Percentiles rank a stretch among this genome's conserved stretches.
These are phyloP conservation scores for Phytophthora sp. DNA, from an alignment of 352 stramenopile species.

Conservation along the genomic window DNA sequence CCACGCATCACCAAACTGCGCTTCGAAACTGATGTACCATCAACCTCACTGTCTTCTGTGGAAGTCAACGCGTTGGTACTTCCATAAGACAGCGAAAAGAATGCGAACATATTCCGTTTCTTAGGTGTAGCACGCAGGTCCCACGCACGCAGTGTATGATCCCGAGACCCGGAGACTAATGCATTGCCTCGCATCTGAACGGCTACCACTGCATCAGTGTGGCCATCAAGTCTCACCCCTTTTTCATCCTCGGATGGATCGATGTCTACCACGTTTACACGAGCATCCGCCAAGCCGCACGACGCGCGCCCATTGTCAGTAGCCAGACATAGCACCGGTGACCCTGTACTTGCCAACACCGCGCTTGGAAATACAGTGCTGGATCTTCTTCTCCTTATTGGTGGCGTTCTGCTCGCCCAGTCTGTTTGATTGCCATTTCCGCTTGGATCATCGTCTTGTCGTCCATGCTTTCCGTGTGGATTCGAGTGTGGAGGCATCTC, in stretches of 20 bases:
- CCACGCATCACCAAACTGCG: slow-evolving; percentile 69
- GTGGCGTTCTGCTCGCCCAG: slow-evolving; percentile 34
- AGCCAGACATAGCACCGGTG: slow-evolving; percentile 62
- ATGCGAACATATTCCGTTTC: slow-evolving; percentile 67
- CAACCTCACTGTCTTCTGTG: slow-evolving; percentile 44
- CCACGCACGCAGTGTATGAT: slow-evolving; percentile 78
- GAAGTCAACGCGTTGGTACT: slow-evolving; percentile 12
- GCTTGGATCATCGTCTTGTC: neutral
- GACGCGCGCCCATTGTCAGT: slow-evolving; percentile 55
- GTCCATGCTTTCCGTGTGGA: slow-evolving; percentile 1
- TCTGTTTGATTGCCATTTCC: slow-evolving; percentile 20
- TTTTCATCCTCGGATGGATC: slow-evolving; percentile 36
- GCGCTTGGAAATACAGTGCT: slow-evolving; percentile 30
- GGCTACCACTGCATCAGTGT: slow-evolving; percentile 56
- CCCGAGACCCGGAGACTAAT: slow-evolving; percentile 71
- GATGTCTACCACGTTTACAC: slow-evolving; percentile 50
- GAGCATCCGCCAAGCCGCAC: slow-evolving; percentile 52
- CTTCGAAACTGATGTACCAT: slow-evolving; percentile 62
- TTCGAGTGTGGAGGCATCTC: slow-evolving; percentile 33
- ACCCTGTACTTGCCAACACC: slow-evolving; percentile 26
- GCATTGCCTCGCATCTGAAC: slow-evolving; percentile 67
- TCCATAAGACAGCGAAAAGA: slow-evolving; percentile 48
- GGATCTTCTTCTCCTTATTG: slow-evolving; percentile 26
- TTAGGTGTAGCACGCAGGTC: slow-evolving; percentile 66
- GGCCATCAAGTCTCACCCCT: slow-evolving; percentile 54